phyloP scores from a whole-genome alignment of 768 basidiomycete species.

The Holtermanniella nyarrowii region DNA sequence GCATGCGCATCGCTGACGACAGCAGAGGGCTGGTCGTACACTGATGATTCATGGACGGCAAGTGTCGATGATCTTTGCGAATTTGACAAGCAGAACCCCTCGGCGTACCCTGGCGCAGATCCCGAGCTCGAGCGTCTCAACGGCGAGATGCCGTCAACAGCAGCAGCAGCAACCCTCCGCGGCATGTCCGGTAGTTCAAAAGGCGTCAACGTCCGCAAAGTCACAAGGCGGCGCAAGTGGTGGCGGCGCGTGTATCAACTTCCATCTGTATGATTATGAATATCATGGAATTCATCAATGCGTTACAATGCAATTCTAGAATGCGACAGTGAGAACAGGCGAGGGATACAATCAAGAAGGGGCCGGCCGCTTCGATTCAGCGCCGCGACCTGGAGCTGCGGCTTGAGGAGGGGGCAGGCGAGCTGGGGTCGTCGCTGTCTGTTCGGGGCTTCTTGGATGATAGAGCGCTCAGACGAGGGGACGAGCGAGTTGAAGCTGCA shows the following conservation, averaged over 20 bases:
- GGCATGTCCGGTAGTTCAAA: constrained; percentile 1
- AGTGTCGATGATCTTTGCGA: neutral
- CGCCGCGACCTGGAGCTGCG: too few relatives aligned
- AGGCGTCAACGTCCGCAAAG: constrained; percentile 17
- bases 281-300: neutral
- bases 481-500: neutral
- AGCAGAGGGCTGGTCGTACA: constrained; percentile 37
- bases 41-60: constrained; percentile 39
- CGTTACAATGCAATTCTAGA: neutral
- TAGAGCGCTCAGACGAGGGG: neutral
- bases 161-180: neutral
- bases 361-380: too few relatives aligned
- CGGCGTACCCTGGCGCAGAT: constrained; percentile 15
- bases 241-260: constrained; percentile 30
- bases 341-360: too few relatives aligned
- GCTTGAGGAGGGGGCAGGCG: too few relatives aligned
- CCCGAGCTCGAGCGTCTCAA: neutral
- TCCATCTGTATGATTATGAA: neutral
- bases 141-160: constrained; percentile 3
- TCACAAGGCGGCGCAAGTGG: constrained; percentile 33
- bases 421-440: too few relatives aligned
- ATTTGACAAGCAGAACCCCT: constrained; percentile 11
- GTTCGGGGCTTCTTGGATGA: too few relatives aligned
- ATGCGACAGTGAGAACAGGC: neutral
- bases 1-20: neutral